Percentiles rank a stretch among this genome's conserved stretches.
Conservation (phyloP, 228 moss, liverwort and hornwort species). For the Sphagnum fallax region DNA sequence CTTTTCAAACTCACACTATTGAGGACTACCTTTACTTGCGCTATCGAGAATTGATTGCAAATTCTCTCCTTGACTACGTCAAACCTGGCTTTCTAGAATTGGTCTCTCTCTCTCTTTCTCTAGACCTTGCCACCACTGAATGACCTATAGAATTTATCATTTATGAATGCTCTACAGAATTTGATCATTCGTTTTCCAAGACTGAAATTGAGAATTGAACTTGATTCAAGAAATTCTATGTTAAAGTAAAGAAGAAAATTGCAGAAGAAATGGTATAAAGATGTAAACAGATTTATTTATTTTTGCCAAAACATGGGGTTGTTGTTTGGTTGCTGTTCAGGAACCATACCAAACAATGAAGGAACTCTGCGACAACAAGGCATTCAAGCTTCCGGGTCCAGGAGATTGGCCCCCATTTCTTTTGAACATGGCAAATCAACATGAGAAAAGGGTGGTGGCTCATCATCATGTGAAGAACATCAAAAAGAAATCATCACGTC, state of each 20-base stretch:
- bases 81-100: not conserved
- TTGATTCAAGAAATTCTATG: not conserved
- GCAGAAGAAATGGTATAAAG: not conserved
- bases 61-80: not conserved
- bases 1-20: not conserved
- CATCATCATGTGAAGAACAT: not conserved
- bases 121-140: no score
- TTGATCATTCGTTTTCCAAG: not conserved
- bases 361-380: not conserved
- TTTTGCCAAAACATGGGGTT: not conserved
- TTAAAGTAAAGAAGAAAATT: not conserved
- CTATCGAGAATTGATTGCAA: not conserved
- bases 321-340: not conserved
- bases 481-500: not conserved
- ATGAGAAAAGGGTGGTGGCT: not conserved
- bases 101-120: not conserved
- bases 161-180: not conserved
- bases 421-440: not conserved
- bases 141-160: not conserved
- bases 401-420: not conserved
- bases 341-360: not conserved
- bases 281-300: not conserved
- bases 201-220: not conserved
- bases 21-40: not conserved
- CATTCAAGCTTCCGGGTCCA: not conserved